A percentile compares a stretch with the other conserved stretches of the same genome.
phyloP scores from a whole-genome alignment of 257 asterid species.

The Fraxinus excelsior region DNA sequence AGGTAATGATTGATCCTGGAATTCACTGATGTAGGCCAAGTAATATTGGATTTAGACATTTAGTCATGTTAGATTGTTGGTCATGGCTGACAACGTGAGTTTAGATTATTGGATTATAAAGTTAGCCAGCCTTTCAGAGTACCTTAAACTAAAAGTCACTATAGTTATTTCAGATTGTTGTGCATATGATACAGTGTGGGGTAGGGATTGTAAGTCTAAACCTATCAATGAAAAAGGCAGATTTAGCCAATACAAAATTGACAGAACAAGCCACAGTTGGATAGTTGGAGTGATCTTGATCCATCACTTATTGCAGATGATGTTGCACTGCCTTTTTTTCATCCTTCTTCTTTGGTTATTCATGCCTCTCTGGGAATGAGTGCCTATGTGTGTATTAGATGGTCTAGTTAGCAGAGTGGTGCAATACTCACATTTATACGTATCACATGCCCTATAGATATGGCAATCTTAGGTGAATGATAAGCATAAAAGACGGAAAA shows the following conservation, averaged over 20 bases:
- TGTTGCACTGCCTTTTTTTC: not conserved
- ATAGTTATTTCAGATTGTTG: not conserved
- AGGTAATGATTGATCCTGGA: not conserved
- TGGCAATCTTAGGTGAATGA: not conserved
- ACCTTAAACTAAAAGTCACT: not conserved
- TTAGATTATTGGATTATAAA: not conserved
- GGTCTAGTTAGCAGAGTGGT: not conserved
- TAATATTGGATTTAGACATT: not conserved
- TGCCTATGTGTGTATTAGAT: not conserved
- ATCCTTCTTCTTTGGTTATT: not conserved
- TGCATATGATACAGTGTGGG: not conserved
- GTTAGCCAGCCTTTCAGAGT: not conserved
- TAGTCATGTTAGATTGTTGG: not conserved
- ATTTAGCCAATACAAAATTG: not conserved
- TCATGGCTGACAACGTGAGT: not conserved
- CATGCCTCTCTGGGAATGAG: not conserved
- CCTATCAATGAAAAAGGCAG: not conserved
- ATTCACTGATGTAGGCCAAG: not conserved
- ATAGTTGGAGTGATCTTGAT: not conserved
- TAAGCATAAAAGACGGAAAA: not conserved
- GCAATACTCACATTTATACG: not conserved
- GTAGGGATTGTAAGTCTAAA: not conserved
- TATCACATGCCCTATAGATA: not conserved
- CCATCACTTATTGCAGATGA: not conserved
- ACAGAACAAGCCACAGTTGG: not conserved